Evolutionary conservation across 768 basidiomycete species (phyloP).

Genomic region (Lentinula sp.): DNA sequence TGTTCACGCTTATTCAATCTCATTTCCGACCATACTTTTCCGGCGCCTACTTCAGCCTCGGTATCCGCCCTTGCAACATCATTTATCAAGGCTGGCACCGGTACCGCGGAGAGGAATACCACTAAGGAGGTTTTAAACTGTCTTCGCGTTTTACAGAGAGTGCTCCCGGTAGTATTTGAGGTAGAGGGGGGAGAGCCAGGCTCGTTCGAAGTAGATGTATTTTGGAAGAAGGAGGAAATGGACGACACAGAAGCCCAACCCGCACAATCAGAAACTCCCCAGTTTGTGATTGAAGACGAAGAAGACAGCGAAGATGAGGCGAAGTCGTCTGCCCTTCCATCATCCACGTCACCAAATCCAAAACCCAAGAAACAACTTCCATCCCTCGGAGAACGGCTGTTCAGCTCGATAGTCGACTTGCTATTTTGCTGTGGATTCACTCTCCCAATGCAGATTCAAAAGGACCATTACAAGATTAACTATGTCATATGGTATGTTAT

Average conservation of each 20-base stretch:
- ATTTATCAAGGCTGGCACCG: constrained; percentile 50
- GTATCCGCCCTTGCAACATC: constrained; percentile 65
- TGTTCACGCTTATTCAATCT: constrained; percentile 66
- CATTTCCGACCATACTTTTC: constrained; percentile 77
- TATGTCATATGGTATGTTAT: constrained; percentile 81
- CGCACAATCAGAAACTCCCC: constrained; percentile 28
- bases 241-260: constrained; percentile 25
- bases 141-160: constrained; percentile 81
- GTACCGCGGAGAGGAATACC: constrained; percentile 50
- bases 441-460: constrained; percentile 68
- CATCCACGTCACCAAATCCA: constrained; percentile 14
- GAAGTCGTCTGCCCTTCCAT: constrained; percentile 10
- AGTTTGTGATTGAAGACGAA: constrained; percentile 90
- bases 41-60: constrained; percentile 46
- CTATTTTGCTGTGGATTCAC: constrained; percentile 95
- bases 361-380: constrained; percentile 48
- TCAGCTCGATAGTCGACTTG: constrained; percentile 76
- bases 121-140: constrained; percentile 90
- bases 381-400: constrained; percentile 76
- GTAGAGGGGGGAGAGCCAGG: constrained; percentile 59
- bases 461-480: constrained; percentile 77
- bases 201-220: constrained; percentile 67
- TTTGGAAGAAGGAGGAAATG: constrained; percentile 72
- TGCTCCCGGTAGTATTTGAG: constrained; percentile 88
- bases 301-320: constrained; percentile 38